Evolutionary conservation across 805 yeast species (phyloP).

Genomic region (Metschnikowia santaceciliae): DNA sequence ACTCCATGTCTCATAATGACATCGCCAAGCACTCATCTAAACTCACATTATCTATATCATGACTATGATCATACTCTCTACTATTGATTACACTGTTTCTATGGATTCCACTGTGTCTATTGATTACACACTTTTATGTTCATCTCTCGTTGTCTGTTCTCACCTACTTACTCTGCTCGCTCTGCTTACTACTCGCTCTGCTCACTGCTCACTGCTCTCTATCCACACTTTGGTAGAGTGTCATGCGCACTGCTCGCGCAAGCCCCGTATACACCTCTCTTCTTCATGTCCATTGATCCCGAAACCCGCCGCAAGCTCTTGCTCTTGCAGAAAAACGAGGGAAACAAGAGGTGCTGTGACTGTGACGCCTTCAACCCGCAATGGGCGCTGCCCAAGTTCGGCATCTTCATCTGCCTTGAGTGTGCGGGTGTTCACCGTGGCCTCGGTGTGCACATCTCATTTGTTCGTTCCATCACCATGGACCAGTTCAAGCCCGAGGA

Average conservation of each 20-base stretch:
- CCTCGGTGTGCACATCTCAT: slow-evolving; percentile 93
- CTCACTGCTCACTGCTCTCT: too few relatives aligned
- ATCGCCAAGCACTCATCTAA: too few relatives aligned
- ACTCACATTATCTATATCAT: too few relatives aligned
- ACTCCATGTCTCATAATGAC: too few relatives aligned
- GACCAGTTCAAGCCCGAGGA: slow-evolving; percentile 97
- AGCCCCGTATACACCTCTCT: background rate
- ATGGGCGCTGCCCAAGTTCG: slow-evolving; percentile 99
- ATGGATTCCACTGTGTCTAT: too few relatives aligned
- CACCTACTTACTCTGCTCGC: too few relatives aligned
- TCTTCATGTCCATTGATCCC: slow-evolving; percentile 76
- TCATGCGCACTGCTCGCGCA: background rate
- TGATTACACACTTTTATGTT: too few relatives aligned
- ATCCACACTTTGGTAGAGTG: too few relatives aligned
- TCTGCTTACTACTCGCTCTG: too few relatives aligned
- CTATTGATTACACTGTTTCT: too few relatives aligned
- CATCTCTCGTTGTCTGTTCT: too few relatives aligned
- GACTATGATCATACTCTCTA: too few relatives aligned
- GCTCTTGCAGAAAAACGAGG: slow-evolving; percentile 76
- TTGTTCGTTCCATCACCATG: slow-evolving; percentile 96
- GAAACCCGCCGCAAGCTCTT: slow-evolving; percentile 77
- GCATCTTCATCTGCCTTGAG: slow-evolving; percentile 93
- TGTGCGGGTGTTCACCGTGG: slow-evolving; percentile 98
- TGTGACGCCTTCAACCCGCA: slow-evolving; percentile 96
- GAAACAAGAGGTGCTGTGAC: slow-evolving; percentile 86